A percentile compares a stretch with the other conserved stretches of the same genome.
Evolutionary conservation across 75 land plant genomes (phyloP).

Genomic region (Pinus tabuliformis): DNA sequence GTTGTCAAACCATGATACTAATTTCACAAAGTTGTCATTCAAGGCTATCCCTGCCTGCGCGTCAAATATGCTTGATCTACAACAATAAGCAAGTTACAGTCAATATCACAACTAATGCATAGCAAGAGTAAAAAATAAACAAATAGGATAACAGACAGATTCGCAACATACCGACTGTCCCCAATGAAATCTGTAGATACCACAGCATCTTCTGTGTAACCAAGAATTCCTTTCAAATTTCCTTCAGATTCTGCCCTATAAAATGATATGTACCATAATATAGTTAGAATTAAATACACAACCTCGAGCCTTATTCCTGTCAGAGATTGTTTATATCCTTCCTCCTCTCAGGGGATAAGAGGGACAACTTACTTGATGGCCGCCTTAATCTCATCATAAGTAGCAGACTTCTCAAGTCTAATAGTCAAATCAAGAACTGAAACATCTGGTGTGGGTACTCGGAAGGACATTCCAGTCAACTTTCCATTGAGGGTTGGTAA

Average conservation of each 20-base stretch:
- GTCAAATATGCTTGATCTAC: slow-evolving; percentile 93
- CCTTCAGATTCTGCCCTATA: slow-evolving; percentile 44
- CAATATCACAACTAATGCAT: not conserved
- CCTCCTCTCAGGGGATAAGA: slow-evolving; percentile 6
- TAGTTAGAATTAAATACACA: not conserved
- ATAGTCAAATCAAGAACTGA: slow-evolving; percentile 91
- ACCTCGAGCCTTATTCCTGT: not conserved
- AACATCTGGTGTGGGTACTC: slow-evolving; percentile 91
- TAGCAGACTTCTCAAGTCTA: slow-evolving; percentile 63
- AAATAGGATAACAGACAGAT: not conserved
- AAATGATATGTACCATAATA: not conserved
- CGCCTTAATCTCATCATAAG: slow-evolving; percentile 68
- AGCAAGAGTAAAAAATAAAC: not conserved
- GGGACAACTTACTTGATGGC: slow-evolving; percentile 68
- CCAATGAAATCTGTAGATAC: slow-evolving; percentile 46
- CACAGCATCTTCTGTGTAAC: slow-evolving; percentile 43
- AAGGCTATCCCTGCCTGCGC: slow-evolving; percentile 92
- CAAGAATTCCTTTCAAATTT: slow-evolving; percentile 42
- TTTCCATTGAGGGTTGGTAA: slow-evolving; percentile 83
- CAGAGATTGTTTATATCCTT: slow-evolving; percentile 5
- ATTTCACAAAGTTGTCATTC: slow-evolving; percentile 61
- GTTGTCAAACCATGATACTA: slow-evolving; percentile 91
- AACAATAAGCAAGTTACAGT: not conserved
- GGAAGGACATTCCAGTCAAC: slow-evolving; percentile 86
- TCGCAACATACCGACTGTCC: slow-evolving; percentile 30